Evolutionary conservation across 345 rosid species (phyloP).

Genomic region (Draba incana): DNA sequence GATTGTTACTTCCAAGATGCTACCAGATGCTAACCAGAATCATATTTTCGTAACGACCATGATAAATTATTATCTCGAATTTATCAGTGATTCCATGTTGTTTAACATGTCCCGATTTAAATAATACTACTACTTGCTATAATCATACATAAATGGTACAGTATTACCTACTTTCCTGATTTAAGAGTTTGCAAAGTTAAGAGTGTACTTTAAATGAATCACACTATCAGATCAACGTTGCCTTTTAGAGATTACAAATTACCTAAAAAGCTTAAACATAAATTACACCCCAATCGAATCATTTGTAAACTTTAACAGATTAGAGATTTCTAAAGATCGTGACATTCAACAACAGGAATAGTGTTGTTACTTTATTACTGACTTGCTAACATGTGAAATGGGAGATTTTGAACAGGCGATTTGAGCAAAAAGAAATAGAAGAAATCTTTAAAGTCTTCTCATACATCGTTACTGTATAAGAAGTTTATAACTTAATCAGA

Average conservation of each 20-base stretch:
- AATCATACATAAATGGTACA: background rate
- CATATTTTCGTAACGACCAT: background rate
- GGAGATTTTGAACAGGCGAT: slow-evolving; percentile 30
- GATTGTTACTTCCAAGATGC: background rate
- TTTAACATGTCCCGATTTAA: background rate
- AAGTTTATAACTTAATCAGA: slow-evolving; percentile 13
- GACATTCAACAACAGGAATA: slow-evolving; percentile 21
- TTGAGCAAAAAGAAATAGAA: slow-evolving; percentile 16
- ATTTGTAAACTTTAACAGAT: background rate
- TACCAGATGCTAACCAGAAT: slow-evolving; percentile 12
- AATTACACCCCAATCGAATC: background rate
- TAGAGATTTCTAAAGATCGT: background rate
- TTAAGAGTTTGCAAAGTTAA: background rate
- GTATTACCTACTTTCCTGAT: background rate
- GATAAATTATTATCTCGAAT: background rate
- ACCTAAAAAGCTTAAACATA: background rate
- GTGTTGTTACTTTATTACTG: slow-evolving; percentile 22
- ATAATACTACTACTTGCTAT: background rate
- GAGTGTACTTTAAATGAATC: background rate
- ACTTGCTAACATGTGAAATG: slow-evolving; percentile 22
- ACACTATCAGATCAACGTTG: background rate
- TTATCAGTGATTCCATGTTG: background rate
- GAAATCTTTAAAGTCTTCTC: slow-evolving; percentile 25
- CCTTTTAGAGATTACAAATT: background rate
- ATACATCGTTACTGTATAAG: slow-evolving; percentile 32